These are phyloP conservation scores for Przewalskia tangutica DNA, from an alignment of 257 asterid species.

Conservation along the genomic window DNA sequence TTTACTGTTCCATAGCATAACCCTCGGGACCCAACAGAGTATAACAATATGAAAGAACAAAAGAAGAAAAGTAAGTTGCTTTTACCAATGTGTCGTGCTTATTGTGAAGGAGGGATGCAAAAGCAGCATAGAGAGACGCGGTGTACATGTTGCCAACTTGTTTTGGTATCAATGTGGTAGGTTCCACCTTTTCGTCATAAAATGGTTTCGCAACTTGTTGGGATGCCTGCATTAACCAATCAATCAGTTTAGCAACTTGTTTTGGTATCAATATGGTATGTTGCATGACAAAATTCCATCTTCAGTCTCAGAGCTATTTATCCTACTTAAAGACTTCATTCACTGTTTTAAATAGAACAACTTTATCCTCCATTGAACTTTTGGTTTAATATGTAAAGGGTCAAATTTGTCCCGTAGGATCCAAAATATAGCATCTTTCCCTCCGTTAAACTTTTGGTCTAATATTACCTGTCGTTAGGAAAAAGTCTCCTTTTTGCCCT, in stretches of 20 bases:
- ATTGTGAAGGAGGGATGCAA: constrained; percentile 80
- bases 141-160: constrained; percentile 98
- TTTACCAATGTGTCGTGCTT: constrained; percentile 58
- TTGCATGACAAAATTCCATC: not conserved
- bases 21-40: too few relatives aligned
- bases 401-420: not conserved
- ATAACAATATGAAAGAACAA: not conserved
- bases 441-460: not conserved
- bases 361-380: too few relatives aligned
- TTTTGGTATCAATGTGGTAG: constrained; percentile 75
- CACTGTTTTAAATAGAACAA: too few relatives aligned
- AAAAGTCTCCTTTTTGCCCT: not conserved
- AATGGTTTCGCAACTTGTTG: constrained; percentile 83
- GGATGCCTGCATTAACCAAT: constrained; percentile 46
- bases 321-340: not conserved
- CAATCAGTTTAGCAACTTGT: not conserved
- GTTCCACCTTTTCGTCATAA: constrained; percentile 71
- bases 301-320: not conserved
- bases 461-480: too few relatives aligned
- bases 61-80: not conserved
- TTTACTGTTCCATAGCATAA: too few relatives aligned
- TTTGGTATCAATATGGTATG: constrained; percentile 67
- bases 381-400: not conserved
- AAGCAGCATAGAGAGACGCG: constrained; percentile 89
- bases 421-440: not conserved